Evolutionary conservation across 306 rosid genomes (phyloP).

Genomic region (Trifolium pratense): DNA sequence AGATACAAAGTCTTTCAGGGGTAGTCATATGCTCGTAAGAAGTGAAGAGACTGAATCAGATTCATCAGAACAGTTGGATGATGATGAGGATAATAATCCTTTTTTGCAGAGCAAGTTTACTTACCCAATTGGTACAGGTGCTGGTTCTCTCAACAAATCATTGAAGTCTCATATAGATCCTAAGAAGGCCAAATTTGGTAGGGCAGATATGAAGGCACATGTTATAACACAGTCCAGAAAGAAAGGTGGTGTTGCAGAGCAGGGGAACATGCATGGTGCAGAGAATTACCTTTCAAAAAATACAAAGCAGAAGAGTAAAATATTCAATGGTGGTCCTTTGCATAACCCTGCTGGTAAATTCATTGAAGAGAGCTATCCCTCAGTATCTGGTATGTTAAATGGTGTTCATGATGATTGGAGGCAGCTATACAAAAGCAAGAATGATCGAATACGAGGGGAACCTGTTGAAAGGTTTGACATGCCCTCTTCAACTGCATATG

Average conservation of each 20-base stretch:
- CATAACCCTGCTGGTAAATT: constrained; percentile 51
- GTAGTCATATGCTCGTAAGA: constrained; percentile 53
- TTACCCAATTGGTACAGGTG: constrained; percentile 60
- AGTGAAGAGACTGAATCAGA: constrained; percentile 93
- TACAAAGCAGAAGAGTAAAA: constrained; percentile 75
- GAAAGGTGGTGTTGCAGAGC: constrained; percentile 58
- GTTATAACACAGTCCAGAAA: constrained; percentile 52
- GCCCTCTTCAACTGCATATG: constrained; percentile 51
- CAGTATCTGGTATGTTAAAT: constrained; percentile 51
- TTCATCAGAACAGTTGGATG: constrained; percentile 84
- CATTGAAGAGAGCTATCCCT: constrained; percentile 59
- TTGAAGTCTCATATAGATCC: constrained; percentile 64
- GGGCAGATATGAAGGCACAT: constrained; percentile 60
- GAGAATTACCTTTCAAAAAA: constrained; percentile 66
- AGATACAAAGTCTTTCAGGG: constrained; percentile 50
- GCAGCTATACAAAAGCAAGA: constrained; percentile 54
- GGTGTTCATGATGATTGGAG: constrained; percentile 62
- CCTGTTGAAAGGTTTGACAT: constrained; percentile 53
- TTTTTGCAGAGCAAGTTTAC: constrained; percentile 75
- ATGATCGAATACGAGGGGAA: constrained; percentile 60
- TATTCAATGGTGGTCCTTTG: constrained; percentile 53
- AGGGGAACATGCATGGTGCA: constrained; percentile 50
- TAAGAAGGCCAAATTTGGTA: constrained; percentile 58
- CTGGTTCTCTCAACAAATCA: constrained; percentile 59
- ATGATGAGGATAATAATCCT: constrained; percentile 80